These are phyloP conservation scores for Porpolomopsis calyptriformis DNA, from an alignment of 768 basidiomycete genomes.

Conservation along the genomic window DNA sequence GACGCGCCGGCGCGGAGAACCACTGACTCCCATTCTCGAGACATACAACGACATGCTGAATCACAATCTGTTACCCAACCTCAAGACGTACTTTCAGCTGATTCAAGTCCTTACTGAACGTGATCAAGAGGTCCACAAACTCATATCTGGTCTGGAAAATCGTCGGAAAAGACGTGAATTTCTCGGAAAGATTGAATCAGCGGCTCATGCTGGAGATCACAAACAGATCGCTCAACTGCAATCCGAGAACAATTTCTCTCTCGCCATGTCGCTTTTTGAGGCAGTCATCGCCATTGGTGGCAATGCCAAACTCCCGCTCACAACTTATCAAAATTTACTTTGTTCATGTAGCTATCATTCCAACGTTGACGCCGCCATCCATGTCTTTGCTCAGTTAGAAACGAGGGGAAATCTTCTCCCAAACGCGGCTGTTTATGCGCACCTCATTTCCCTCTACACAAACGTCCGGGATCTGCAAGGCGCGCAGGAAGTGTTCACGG, in stretches of 20 bases:
- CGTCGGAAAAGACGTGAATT: constrained; percentile 28
- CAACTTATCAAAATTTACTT: constrained; percentile 45
- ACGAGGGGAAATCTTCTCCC: constrained; percentile 24
- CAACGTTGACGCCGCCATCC: constrained; percentile 50
- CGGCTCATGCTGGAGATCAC: constrained; percentile 20
- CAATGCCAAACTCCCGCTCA: constrained; percentile 21
- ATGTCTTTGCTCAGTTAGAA: constrained; percentile 56
- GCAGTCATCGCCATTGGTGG: constrained; percentile 34
- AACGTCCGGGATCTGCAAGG: constrained; percentile 37
- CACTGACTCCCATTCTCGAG: constrained; percentile 46
- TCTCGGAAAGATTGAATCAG: constrained; percentile 16
- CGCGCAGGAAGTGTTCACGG: constrained; percentile 50
- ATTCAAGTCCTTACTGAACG: constrained; percentile 55
- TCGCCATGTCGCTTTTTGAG: constrained; percentile 67
- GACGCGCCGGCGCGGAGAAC: constrained; percentile 38
- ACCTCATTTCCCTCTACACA: constrained; percentile 50
- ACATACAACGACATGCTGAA: constrained; percentile 66
- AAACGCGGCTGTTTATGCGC: constrained; percentile 32
- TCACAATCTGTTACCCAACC: constrained; percentile 49
- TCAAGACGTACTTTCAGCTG: constrained; percentile 48
- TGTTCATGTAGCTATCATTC: constrained; percentile 48
- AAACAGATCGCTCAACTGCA: constrained; percentile 34
- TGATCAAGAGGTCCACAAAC: constrained; percentile 49
- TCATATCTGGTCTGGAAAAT: constrained; percentile 33
- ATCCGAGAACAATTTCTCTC: constrained; percentile 58